Conservation (phyloP, 2,329 filamentous ascomycete genomes). For the Diaporthe citri region DNA sequence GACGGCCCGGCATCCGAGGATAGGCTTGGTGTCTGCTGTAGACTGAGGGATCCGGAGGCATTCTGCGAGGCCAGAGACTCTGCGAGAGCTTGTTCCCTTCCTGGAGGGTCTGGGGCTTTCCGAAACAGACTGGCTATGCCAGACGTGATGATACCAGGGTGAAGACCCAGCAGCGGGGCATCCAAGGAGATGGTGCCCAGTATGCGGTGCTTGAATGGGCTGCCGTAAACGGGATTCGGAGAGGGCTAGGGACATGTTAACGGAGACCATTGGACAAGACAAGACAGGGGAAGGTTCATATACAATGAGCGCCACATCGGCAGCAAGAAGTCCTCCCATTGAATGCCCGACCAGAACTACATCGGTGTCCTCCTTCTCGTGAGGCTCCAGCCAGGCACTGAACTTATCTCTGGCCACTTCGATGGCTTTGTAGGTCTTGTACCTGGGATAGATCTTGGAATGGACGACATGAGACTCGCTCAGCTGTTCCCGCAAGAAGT, state of each 20-base stretch:
- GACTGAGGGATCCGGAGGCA: constrained; percentile 42
- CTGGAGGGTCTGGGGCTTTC: constrained; percentile 52
- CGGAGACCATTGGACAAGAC: not conserved
- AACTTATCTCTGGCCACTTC: constrained; percentile 85
- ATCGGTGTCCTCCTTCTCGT: constrained; percentile 81
- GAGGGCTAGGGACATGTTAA: constrained; percentile 48
- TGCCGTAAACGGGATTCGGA: constrained; percentile 48
- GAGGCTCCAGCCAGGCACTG: constrained; percentile 83
- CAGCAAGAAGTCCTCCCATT: constrained; percentile 87
- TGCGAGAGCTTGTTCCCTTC: constrained; percentile 42
- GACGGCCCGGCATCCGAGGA: constrained; percentile 31
- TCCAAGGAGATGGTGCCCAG: constrained; percentile 87
- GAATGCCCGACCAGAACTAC: constrained; percentile 88
- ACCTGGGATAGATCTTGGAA: constrained; percentile 86
- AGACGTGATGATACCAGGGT: constrained; percentile 87
- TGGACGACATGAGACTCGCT: constrained; percentile 83
- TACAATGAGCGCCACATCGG: constrained; percentile 80
- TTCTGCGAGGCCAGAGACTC: constrained; percentile 38
- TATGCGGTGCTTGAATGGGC: constrained; percentile 77
- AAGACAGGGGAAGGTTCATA: constrained; percentile 35
- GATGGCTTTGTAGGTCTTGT: constrained; percentile 80
- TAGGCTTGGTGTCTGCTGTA: constrained; percentile 43
- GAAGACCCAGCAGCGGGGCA: constrained; percentile 87
- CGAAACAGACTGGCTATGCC: constrained; percentile 84
- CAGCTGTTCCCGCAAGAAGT: constrained; percentile 75